Evolutionary conservation across 305 asterid species (phyloP).

Genomic region (Fraxinus angustifolia): DNA sequence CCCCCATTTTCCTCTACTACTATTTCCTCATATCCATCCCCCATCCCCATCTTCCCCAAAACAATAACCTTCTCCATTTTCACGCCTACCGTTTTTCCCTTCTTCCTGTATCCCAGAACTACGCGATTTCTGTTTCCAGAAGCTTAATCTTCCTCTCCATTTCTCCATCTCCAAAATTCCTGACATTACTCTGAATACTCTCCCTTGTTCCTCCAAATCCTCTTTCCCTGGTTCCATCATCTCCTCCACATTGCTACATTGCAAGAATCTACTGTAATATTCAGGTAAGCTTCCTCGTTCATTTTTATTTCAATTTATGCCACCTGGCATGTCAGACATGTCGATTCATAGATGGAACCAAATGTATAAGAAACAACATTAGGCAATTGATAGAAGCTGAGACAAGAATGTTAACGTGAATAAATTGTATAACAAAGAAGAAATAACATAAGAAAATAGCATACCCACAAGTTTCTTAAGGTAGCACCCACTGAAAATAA

Average conservation of each 20-base stretch:
- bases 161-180: not conserved
- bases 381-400: not conserved
- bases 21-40: not conserved
- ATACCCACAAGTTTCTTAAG: not conserved
- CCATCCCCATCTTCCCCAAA: not conserved
- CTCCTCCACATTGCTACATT: not conserved
- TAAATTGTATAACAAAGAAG: not conserved
- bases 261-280: not conserved
- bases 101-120: not conserved
- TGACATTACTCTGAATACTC: not conserved
- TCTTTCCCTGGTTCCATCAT: not conserved
- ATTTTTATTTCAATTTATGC: not conserved
- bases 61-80: not conserved
- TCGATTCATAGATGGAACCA: not conserved
- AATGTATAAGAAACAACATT: not conserved
- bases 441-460: not conserved
- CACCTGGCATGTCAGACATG: not conserved
- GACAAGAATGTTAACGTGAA: not conserved
- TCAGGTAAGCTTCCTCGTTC: not conserved
- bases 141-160: not conserved
- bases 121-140: not conserved
- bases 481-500: not conserved
- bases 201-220: not conserved
- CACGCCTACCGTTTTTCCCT: not conserved
- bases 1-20: not conserved